Percentiles rank a stretch among this genome's conserved stretches.
Conservation (phyloP, 176 grass and related monocot genomes). For the Oryza longistaminata region DNA sequence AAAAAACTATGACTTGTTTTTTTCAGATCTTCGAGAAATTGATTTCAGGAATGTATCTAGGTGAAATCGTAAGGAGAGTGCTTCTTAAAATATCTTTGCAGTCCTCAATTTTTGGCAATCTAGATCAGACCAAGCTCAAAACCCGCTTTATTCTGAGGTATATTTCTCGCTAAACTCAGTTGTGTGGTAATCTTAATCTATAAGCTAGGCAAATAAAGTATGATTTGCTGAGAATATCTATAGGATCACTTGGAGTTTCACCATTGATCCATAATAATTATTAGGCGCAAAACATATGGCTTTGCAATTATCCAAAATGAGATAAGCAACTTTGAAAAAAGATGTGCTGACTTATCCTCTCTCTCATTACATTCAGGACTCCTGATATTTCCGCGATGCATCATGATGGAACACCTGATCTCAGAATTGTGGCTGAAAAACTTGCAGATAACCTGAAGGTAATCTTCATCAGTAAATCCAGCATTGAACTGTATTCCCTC, state of each 20-base stretch:
- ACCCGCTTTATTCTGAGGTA: slow-evolving; percentile 66
- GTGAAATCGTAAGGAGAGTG: slow-evolving; percentile 79
- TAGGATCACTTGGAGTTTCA: background rate
- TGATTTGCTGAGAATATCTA: background rate
- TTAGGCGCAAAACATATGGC: background rate
- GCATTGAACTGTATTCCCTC: background rate
- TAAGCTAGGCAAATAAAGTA: background rate
- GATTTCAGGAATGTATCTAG: slow-evolving; percentile 82
- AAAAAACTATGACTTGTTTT: background rate
- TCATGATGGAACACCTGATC: slow-evolving; percentile 59
- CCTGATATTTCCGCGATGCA: slow-evolving; percentile 60
- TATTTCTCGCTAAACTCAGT: background rate
- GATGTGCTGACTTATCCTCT: background rate
- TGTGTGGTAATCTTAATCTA: background rate
- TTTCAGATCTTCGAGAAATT: slow-evolving; percentile 82
- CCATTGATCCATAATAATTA: background rate
- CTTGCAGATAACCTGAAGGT: slow-evolving; percentile 48
- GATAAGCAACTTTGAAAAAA: background rate
- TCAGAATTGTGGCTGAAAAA: slow-evolving; percentile 50
- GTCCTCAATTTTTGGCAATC: slow-evolving; percentile 54
- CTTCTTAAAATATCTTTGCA: slow-evolving; percentile 67
- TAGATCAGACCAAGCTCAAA: slow-evolving; percentile 47
- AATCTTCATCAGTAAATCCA: background rate
- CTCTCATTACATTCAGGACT: slow-evolving; percentile 35
- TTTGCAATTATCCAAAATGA: background rate